Conservation (phyloP, 163 green algal species). For the Chlorella variabilis region DNA sequence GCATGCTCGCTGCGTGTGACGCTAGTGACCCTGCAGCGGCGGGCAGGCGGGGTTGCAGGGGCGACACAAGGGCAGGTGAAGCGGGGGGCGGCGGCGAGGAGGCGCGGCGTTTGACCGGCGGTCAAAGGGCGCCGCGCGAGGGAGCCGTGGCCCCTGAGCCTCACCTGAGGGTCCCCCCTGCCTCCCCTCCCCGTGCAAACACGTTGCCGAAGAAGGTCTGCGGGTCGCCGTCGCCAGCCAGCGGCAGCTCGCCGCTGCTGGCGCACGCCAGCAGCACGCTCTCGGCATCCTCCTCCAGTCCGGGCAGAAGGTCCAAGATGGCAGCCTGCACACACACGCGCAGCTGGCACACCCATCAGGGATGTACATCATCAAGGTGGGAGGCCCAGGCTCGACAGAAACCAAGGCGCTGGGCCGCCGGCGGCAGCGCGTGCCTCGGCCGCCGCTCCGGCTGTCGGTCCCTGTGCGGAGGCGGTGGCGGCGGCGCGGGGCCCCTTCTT, state of each 20-base stretch:
- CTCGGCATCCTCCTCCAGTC: not conserved
- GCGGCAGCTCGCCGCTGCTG: not conserved
- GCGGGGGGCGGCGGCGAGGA: no score
- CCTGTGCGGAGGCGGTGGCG: not conserved
- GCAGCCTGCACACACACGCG: not conserved
- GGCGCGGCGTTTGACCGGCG: no score
- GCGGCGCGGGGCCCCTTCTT: not conserved
- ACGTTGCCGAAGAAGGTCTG: not conserved
- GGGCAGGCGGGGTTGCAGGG: no score
- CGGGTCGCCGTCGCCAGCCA: not conserved
- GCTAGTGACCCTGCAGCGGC: not conserved
- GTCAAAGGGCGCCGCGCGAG: no score
- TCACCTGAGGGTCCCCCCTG: not conserved
- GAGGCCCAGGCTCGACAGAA: no score
- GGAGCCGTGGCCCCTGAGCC: no score
- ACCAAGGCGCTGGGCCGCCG: no score
- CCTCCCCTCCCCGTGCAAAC: not conserved
- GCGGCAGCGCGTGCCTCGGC: no score
- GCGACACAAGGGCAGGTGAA: no score
- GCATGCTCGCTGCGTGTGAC: not conserved
- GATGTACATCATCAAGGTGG: no score
- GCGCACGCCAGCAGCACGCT: not conserved
- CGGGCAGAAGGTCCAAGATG: not conserved
- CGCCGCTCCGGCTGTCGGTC: not conserved
- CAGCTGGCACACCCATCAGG: no score